Conservation (phyloP, 2,329 filamentous ascomycete species). For the Colletotrichum scovillei region DNA sequence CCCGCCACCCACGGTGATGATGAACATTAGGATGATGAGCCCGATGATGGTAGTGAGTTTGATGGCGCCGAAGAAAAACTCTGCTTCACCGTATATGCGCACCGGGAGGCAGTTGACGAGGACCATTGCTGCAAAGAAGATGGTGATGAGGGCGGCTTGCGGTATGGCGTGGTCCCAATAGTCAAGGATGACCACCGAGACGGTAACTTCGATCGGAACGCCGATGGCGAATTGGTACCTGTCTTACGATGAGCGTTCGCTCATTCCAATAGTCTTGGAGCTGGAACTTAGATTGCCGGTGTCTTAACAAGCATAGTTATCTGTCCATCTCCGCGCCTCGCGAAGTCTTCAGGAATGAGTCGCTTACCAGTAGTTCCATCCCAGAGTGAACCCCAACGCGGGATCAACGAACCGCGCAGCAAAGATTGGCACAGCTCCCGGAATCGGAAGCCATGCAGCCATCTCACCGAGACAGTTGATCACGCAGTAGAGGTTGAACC, state of each 20-base stretch:
- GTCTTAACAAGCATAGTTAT: no score
- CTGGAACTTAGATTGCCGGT: no score
- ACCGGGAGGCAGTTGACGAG: conserved; percentile 52
- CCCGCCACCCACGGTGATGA: conserved; percentile 59
- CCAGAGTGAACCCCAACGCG: conserved; percentile 59
- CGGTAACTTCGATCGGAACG: conserved; percentile 60
- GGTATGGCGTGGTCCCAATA: conserved; percentile 51
- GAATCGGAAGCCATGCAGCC: conserved; percentile 70
- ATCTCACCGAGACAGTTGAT: conserved; percentile 66
- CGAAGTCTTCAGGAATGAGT: no score
- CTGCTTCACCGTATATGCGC: conserved; percentile 63
- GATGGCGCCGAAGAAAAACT: conserved; percentile 61
- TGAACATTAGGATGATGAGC: conserved; percentile 60
- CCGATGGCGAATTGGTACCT: conserved; percentile 59
- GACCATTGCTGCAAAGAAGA: conserved; percentile 52
- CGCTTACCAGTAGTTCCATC: conserved; percentile 61
- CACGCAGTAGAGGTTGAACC: conserved; percentile 60
- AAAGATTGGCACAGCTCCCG: conserved; percentile 63
- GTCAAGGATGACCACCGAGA: conserved; percentile 55
- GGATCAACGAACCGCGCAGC: conserved; percentile 60
- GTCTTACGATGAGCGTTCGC: no score
- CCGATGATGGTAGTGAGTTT: conserved; percentile 62
- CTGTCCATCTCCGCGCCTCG: no score
- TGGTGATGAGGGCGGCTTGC: conserved; percentile 47
- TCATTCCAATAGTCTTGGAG: no score